These are phyloP conservation scores for Babesia bigemina DNA, from an alignment of 169 alveolate genomes.

Conservation along the genomic window DNA sequence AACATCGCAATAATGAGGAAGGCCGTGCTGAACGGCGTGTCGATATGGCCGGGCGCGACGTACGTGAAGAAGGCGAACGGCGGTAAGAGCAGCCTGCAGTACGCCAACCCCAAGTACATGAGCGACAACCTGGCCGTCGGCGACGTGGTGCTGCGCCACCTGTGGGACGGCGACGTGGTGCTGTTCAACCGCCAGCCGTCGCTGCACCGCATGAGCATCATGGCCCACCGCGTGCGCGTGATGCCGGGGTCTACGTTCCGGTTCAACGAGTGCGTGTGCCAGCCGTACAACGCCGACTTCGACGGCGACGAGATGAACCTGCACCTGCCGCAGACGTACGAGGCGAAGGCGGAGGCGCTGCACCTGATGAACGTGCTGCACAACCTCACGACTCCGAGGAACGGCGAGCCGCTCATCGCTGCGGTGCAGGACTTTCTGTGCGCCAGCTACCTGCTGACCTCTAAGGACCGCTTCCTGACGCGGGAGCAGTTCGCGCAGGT, in stretches of 20 bases:
- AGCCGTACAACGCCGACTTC: constrained; percentile 99
- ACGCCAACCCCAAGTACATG: constrained; percentile 85
- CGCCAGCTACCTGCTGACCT: constrained; percentile 91
- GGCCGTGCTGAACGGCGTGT: constrained; percentile 91
- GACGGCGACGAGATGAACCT: constrained; percentile 99
- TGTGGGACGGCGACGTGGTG: constrained; percentile 95
- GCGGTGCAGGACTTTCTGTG: constrained; percentile 93
- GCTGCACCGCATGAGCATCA: constrained; percentile 95
- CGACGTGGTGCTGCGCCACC: constrained; percentile 97
- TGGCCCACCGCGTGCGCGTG: constrained; percentile 95
- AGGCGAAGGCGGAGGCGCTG: constrained; percentile 95
- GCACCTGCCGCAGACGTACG: constrained; percentile 98
- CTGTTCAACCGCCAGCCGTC: constrained; percentile 99
- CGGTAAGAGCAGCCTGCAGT: constrained; percentile 79
- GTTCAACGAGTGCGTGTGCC: constrained; percentile 96
- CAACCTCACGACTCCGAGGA: constrained; percentile 95
- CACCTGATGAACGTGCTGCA: constrained; percentile 92
- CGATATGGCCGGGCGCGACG: constrained; percentile 96
- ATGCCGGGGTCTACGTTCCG: constrained; percentile 95
- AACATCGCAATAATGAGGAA: constrained; percentile 88
- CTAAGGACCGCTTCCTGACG: constrained; percentile 92
- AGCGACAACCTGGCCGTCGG: constrained; percentile 87
- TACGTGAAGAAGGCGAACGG: constrained; percentile 83
- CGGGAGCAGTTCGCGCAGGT: constrained; percentile 89
- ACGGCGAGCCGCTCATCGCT: constrained; percentile 97